Conservation (phyloP, 2,329 filamentous ascomycete species). For the Zasmidium citrigriseum region DNA sequence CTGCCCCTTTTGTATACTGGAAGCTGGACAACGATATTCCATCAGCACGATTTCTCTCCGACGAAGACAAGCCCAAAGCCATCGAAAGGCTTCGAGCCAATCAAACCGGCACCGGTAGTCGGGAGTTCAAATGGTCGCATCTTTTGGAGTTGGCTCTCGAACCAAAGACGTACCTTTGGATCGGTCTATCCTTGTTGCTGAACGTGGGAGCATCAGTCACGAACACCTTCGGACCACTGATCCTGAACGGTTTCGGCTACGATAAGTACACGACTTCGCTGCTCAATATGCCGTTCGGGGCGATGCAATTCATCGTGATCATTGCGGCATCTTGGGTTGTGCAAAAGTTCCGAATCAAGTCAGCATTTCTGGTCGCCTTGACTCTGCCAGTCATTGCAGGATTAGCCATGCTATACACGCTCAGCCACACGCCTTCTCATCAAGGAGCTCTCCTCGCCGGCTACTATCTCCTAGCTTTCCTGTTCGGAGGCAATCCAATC, state of each 20-base stretch:
- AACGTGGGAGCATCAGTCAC: constrained; percentile 66
- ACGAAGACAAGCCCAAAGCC: constrained; percentile 48
- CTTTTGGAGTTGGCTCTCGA: constrained; percentile 46
- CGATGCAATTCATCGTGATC: constrained; percentile 61
- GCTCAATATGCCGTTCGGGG: constrained; percentile 68
- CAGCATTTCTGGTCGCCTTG: constrained; percentile 54
- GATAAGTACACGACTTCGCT: constrained; percentile 60
- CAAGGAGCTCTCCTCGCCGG: constrained; percentile 57
- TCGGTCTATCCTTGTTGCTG: constrained; percentile 61
- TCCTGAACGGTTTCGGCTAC: constrained; percentile 62
- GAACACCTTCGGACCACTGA: constrained; percentile 66
- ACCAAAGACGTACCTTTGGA: constrained; percentile 59
- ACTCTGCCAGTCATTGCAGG: constrained; percentile 64
- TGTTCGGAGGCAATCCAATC: constrained; percentile 66
- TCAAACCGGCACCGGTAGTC: constrained; percentile 48
- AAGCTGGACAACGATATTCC: constrained; percentile 61
- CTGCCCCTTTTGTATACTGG: constrained; percentile 61
- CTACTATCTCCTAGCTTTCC: constrained; percentile 67
- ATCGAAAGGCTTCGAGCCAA: constrained; percentile 54
- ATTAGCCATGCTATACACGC: constrained; percentile 57
- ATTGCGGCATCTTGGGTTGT: constrained; percentile 61
- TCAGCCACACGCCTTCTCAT: constrained; percentile 46
- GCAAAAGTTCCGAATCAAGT: constrained; percentile 60
- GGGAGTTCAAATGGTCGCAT: constrained; percentile 49
- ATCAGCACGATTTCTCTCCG: constrained; percentile 51